These are phyloP conservation scores for Termitomyces sp. DNA, from an alignment of 768 basidiomycete genomes.

Conservation along the genomic window DNA sequence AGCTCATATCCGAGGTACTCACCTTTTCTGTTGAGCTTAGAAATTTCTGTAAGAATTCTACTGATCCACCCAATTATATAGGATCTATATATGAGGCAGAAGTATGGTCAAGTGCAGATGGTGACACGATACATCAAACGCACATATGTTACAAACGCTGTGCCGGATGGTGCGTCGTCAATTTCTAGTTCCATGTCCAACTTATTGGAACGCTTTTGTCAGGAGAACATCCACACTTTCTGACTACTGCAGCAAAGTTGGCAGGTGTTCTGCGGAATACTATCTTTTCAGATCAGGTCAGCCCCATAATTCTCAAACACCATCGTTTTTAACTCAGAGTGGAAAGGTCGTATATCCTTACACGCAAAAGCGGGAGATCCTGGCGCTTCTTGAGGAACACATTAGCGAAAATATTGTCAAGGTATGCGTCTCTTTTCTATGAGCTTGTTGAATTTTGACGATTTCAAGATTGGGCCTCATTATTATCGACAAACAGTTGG, in stretches of 20 bases:
- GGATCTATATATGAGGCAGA: slow-evolving; percentile 71
- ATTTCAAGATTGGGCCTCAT: slow-evolving; percentile 64
- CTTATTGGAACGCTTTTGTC: background rate
- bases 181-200: background rate
- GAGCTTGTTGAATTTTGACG: background rate
- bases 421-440: slow-evolving; percentile 29
- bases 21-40: background rate
- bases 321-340: background rate
- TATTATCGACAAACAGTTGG: slow-evolving; percentile 90
- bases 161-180: slow-evolving; percentile 51
- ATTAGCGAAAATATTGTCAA: slow-evolving; percentile 92
- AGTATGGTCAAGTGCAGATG: slow-evolving; percentile 61
- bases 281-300: slow-evolving; percentile 83
- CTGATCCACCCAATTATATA: slow-evolving; percentile 21
- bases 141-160: slow-evolving; percentile 53
- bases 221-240: slow-evolving; percentile 79
- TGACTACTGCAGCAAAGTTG: slow-evolving; percentile 61
- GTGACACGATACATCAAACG: slow-evolving; percentile 53
- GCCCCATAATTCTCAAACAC: background rate
- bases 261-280: slow-evolving; percentile 65
- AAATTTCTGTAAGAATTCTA: background rate
- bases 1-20: slow-evolving; percentile 66
- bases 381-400: slow-evolving; percentile 81
- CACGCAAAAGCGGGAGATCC: slow-evolving; percentile 51
- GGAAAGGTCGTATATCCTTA: slow-evolving; percentile 41